Percentiles rank a stretch among this genome's conserved stretches.
Evolutionary conservation across 306 rosid genomes (phyloP).

Genomic region (Lupinus albus): DNA sequence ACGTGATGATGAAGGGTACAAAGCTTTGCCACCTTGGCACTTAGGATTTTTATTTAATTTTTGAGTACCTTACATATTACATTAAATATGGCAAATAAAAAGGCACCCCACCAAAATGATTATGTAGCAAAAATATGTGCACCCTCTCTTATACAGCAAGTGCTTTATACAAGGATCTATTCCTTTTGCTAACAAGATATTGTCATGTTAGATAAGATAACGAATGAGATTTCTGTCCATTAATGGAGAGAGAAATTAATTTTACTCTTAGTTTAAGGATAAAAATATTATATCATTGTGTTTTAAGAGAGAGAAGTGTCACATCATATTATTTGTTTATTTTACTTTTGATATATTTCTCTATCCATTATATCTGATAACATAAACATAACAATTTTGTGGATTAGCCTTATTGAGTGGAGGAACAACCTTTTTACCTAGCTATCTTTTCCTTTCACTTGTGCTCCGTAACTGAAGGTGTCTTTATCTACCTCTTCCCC

Average conservation of each 20-base stretch:
- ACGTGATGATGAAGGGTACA: too few species aligned
- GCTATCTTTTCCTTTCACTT: conserved; percentile 53
- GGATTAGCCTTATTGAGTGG: conserved; percentile 44
- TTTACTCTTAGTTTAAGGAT: too few species aligned
- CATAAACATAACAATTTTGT: too few species aligned
- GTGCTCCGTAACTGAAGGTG: conserved; percentile 52
- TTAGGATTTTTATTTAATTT: background rate
- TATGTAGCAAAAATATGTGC: conserved; percentile 30
- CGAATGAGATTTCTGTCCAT: too few species aligned
- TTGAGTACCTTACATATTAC: background rate
- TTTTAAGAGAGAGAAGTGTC: too few species aligned
- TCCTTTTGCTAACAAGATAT: conserved; percentile 40
- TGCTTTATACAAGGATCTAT: conserved; percentile 36
- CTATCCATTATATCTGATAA: too few species aligned
- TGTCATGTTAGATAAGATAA: conserved; percentile 34
- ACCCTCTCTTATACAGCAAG: conserved; percentile 5
- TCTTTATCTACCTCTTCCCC: conserved; percentile 59
- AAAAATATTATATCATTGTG: too few species aligned
- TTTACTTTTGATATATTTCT: too few species aligned
- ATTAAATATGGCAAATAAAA: conserved; percentile 19
- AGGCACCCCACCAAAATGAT: conserved; percentile 21
- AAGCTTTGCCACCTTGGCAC: too few species aligned
- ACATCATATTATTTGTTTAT: too few species aligned
- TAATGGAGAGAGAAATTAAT: too few species aligned
- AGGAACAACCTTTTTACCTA: conserved; percentile 33